phyloP scores from a whole-genome alignment of 2,329 filamentous ascomycete genomes.

The Colletotrichum sp. region DNA sequence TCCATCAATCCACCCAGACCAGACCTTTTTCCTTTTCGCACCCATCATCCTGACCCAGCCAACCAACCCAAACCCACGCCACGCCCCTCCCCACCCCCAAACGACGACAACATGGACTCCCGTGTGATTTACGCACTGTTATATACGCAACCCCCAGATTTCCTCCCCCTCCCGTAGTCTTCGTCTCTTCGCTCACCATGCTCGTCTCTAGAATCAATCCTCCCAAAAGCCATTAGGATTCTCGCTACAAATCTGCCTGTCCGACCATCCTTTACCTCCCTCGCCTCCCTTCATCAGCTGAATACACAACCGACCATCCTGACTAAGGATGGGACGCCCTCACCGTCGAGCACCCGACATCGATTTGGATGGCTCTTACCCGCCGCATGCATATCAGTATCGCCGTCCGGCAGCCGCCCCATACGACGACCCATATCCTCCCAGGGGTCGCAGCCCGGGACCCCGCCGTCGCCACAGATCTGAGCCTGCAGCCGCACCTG shows the following conservation, averaged over 20 bases:
- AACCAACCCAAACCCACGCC: background rate
- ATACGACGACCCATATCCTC: background rate
- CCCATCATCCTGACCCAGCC: background rate
- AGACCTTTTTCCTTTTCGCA: background rate
- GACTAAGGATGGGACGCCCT: constrained; percentile 6
- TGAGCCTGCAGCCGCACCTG: background rate
- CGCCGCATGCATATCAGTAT: background rate
- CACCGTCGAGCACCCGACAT: background rate
- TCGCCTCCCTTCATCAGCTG: background rate
- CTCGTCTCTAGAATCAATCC: background rate
- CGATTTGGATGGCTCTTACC: background rate
- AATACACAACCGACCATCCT: background rate
- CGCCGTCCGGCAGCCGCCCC: background rate
- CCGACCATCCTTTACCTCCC: background rate
- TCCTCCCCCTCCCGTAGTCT: background rate
- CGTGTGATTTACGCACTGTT: background rate
- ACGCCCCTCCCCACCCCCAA: background rate
- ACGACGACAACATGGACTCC: background rate
- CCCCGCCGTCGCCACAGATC: constrained; percentile 7
- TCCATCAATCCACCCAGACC: background rate
- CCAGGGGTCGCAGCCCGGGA: constrained; percentile 11
- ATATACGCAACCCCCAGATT: background rate
- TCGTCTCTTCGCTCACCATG: background rate
- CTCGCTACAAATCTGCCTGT: background rate
- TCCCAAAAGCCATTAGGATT: background rate